Evolutionary conservation across 352 stramenopile species (phyloP), one percentile per base, ranked within the genome.

Genomic region (Globisporangium parvum): DNA sequence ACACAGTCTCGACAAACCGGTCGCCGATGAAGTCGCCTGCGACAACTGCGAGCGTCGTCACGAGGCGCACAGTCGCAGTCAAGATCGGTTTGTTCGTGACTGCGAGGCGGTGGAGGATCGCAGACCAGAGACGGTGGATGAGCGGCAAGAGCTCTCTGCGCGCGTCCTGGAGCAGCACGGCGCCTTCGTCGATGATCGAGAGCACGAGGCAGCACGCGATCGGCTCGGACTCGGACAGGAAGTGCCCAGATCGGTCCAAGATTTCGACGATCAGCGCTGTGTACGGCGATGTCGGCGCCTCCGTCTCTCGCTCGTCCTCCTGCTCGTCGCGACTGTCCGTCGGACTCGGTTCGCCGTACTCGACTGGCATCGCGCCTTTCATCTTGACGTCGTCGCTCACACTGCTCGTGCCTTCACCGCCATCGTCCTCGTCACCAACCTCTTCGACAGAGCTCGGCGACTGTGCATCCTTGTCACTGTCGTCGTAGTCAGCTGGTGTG

Each of bases 21-120:
- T 91, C 80, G 28, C 73, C 82, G 39, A 95, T 80, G 54, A 93
- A 93, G 52, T 95, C 85, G 0, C 73, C 78, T 18, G 77, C 83
- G 57, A 71, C 64, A 51, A 70, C 51, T 20, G 77, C 72, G 6
- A 93, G 33, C 1, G 73, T 83, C 15, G 54, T 67, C 35, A 95
- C 49, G 3, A 91, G 63, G 17, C 61, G 62, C 15, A 91, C 57
- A 17, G 81, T 75, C 10, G 66, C 70, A 2, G 71, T 77, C 23
- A 91, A 35, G 53, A 93, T 89, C 35, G 79, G 74, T 11, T 77
- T 81, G 53, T 85, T 86, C 6, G 71, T 50, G 1, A 81, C 70
- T 18, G 42, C 66, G 26, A 92, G 49, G 17, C 83, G 81, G 62
- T 82, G 68, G 6, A 89, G 37, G 24, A 95, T 52, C 50, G 83